These are phyloP conservation scores for Coix lacrymajobi DNA, from an alignment of 176 grass and related monocot species.

Conservation along the genomic window DNA sequence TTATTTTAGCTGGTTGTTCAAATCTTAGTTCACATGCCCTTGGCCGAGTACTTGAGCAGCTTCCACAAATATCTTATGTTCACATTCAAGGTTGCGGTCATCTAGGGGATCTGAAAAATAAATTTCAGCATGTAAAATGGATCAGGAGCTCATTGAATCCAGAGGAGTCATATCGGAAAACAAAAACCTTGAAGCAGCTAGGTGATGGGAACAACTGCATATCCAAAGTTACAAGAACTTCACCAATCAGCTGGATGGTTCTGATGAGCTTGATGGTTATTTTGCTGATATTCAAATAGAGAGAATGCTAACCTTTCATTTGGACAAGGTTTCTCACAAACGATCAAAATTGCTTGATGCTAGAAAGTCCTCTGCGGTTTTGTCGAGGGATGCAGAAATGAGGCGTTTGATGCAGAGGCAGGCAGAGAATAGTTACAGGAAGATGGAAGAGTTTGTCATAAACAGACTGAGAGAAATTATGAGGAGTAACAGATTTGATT, in stretches of 20 bases:
- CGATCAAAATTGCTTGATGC: conserved; percentile 87
- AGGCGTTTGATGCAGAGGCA: conserved; percentile 88
- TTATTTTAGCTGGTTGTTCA: conserved; percentile 67
- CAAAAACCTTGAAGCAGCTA: conserved; percentile 66
- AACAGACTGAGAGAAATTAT: conserved; percentile 81
- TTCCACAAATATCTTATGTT: conserved; percentile 61
- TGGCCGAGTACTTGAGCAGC: conserved; percentile 57
- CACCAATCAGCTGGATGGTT: conserved; percentile 52
- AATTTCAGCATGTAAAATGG: conserved; percentile 84
- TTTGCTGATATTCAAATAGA: conserved; percentile 50
- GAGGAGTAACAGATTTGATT: conserved; percentile 74
- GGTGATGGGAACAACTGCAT: conserved; percentile 49
- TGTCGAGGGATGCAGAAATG: conserved; percentile 94
- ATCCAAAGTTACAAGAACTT: conserved; percentile 53
- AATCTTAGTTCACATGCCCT: conserved; percentile 67
- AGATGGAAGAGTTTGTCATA: conserved; percentile 73
- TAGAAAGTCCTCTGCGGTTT: conserved; percentile 79
- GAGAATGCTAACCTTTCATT: conserved; percentile 59
- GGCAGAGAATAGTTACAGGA: conserved; percentile 68
- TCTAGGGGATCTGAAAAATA: conserved; percentile 70
- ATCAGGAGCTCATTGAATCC: conserved; percentile 46
- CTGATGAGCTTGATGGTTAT: conserved; percentile 62
- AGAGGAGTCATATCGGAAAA: conserved; percentile 62
- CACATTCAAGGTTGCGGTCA: conserved; percentile 87
- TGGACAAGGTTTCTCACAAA: conserved; percentile 90